Evolutionary conservation across 179 eudicot genomes (phyloP), one percentile per base, ranked within the genome.

Genomic region (Gypsophila paniculata): DNA sequence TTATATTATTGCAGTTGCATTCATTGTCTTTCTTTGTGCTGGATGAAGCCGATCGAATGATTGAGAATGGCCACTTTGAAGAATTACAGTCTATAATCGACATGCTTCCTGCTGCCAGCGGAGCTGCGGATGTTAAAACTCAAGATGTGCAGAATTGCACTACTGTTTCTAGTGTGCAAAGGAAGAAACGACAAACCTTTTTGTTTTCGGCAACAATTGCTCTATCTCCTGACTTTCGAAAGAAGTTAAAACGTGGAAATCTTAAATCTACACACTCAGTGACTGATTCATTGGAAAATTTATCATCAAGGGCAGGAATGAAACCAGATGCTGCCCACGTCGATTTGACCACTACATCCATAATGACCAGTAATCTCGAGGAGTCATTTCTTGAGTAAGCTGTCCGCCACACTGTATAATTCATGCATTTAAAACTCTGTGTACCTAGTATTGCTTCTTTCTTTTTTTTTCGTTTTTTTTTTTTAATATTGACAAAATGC

Each of bases 21-120:
- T 91, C 90, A 12, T 67, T 94, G 65, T 94, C 98, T 71, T 94
- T 94, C 81, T 94, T 94, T 85, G 96, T 91, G 72, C 90, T 94
- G 84, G 98, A 94, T 77, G 98, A 94, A 84, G 98, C 98, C 36
- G 98, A 94, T 82, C 91, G 98, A 23, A 94, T 94, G 98, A 88
- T 94, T 64, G 97, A 94, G 82, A 83, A 76, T 76, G 98, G 98
- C 26, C 98, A 94, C 80, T 94, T 94, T 78, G 96, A 76, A 34
- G 97, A 94, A 80, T 82, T 94, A 70, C 98, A 91, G 78, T 89
- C 91, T 70, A 91, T 94, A 74, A 88, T 94, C 65, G 98, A 94
- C 80, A 81, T 89, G 93, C 96, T 94, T 79, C 98, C 98, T 11
- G 73, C 70, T 82, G 54, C 57, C 53, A 77, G 75, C 55, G 83